phyloP scores from a whole-genome alignment of 129 eudicot species.

The Lactuca saligna region DNA sequence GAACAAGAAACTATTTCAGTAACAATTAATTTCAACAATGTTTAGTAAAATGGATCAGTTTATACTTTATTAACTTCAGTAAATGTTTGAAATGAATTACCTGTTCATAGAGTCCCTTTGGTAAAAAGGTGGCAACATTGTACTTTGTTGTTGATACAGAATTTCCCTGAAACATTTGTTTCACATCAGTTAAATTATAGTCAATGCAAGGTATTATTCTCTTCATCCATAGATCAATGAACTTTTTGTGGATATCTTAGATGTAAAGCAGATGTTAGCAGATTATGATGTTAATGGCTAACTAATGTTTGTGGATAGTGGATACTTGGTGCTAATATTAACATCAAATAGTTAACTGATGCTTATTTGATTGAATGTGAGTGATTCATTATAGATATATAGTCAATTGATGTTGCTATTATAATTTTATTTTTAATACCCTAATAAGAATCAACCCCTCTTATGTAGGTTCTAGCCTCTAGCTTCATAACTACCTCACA shows the following conservation, averaged over 20 bases:
- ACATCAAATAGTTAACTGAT: background rate
- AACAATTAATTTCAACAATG: slow-evolving; percentile 6
- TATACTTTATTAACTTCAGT: background rate
- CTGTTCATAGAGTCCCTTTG: slow-evolving; percentile 97
- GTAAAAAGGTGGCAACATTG: slow-evolving; percentile 79
- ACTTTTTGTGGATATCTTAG: background rate
- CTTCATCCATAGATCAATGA: slow-evolving; percentile 10
- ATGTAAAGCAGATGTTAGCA: background rate
- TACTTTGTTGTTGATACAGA: slow-evolving; percentile 96
- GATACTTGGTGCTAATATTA: background rate
- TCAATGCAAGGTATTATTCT: slow-evolving; percentile 14
- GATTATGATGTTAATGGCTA: background rate
- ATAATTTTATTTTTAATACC: background rate
- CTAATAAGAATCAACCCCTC: background rate
- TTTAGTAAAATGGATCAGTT: background rate
- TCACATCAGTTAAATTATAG: background rate
- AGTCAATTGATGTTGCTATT: slow-evolving; percentile 4
- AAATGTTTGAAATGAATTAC: slow-evolving; percentile 39
- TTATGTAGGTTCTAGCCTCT: slow-evolving; percentile 13
- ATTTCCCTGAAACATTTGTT: slow-evolving; percentile 70
- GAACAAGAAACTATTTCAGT: slow-evolving; percentile 31
- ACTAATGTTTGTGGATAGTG: background rate
- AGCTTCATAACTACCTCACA: too few species aligned
- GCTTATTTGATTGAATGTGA: background rate
- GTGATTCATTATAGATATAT: background rate